Conservation (phyloP, 2,329 filamentous ascomycete genomes). For the Ophiostoma novo-ulmi region DNA sequence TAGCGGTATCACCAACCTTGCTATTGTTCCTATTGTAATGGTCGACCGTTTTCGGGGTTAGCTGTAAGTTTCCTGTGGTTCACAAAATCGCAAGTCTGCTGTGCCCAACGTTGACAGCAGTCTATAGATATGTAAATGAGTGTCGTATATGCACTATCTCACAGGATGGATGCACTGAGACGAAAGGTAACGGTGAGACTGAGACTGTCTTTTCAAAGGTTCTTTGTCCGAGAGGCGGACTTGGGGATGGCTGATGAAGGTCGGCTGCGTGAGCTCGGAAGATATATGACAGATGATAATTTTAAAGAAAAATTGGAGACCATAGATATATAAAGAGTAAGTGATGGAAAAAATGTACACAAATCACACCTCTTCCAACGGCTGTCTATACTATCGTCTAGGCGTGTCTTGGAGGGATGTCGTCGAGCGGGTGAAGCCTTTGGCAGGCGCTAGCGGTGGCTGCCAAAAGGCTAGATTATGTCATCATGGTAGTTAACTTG, state of each 20-base stretch:
- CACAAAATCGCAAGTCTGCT: not conserved
- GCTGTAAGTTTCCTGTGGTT: not conserved
- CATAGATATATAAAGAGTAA: not conserved
- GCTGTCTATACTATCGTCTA: not conserved
- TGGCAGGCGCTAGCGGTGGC: constrained; percentile 3
- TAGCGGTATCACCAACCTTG: constrained; percentile 17
- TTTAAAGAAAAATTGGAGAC: not conserved
- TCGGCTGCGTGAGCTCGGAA: not conserved
- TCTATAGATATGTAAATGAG: not conserved
- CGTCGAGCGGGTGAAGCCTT: constrained; percentile 7
- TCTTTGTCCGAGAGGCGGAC: not conserved
- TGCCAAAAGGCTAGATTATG: not conserved
- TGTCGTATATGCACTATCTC: not conserved
- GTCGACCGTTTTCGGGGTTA: not conserved
- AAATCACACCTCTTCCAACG: not conserved
- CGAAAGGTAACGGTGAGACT: not conserved
- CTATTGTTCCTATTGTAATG: constrained; percentile 24
- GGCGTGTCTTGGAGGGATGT: constrained; percentile 1
- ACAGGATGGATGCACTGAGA: not conserved
- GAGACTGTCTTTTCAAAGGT: not conserved
- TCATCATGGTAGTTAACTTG: not conserved
- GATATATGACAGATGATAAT: not conserved
- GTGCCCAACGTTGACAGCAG: not conserved
- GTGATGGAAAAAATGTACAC: not conserved
- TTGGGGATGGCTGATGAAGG: not conserved